A percentile compares a stretch with the other conserved stretches of the same genome.
These are phyloP conservation scores for Solanum chmielewskii DNA, from an alignment of 257 asterid species.

Conservation along the genomic window DNA sequence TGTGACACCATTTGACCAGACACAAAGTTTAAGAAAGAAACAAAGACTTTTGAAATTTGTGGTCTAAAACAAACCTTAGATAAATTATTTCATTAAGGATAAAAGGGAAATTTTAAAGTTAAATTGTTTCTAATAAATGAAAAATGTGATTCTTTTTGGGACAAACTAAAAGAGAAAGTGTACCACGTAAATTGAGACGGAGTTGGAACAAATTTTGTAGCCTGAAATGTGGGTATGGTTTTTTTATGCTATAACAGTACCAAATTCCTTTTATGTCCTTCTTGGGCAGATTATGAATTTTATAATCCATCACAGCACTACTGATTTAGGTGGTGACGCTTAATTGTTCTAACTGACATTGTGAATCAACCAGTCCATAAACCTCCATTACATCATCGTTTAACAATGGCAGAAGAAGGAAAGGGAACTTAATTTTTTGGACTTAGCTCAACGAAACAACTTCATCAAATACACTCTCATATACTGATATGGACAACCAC, in stretches of 20 bases:
- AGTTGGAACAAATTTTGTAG: not conserved
- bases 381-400: not conserved
- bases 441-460: not conserved
- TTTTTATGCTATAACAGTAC: not conserved
- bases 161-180: not conserved
- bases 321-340: not conserved
- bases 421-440: not conserved
- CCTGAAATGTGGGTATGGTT: not conserved
- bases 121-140: not conserved
- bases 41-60: not conserved
- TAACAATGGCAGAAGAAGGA: not conserved
- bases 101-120: not conserved
- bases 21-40: not conserved
- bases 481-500: not conserved
- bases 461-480: not conserved
- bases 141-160: not conserved
- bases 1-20: not conserved
- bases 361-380: not conserved
- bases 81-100: not conserved
- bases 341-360: not conserved
- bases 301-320: not conserved
- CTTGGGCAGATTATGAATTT: not conserved
- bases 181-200: not conserved
- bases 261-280: not conserved
- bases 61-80: not conserved